Evolutionary conservation across 1,139 yeast genomes (phyloP).

Genomic region (Yarrowia galli): DNA sequence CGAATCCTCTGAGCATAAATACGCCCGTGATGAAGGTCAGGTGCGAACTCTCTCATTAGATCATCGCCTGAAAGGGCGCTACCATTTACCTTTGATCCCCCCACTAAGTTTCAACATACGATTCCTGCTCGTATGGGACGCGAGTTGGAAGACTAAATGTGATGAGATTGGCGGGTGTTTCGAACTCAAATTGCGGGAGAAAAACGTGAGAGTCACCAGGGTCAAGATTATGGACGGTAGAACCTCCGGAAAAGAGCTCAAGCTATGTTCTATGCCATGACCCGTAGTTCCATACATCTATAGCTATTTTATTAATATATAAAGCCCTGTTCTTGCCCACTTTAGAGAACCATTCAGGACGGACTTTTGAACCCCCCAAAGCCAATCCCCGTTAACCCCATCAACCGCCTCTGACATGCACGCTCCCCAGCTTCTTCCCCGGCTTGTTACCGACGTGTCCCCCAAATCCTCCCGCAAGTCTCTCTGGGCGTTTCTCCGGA

Average conservation of each 20-base stretch:
- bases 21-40: too few relatives aligned
- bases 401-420: slow-evolving; percentile 7
- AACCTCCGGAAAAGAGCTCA: neutral
- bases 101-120: slow-evolving; percentile 12
- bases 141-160: slow-evolving; percentile 19
- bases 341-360: too few relatives aligned
- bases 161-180: slow-evolving; percentile 27
- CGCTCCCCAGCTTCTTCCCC: slow-evolving; percentile 34
- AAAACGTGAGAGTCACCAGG: too few relatives aligned
- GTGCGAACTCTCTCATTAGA: neutral
- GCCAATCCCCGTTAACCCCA: neutral
- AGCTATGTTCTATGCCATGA: neutral
- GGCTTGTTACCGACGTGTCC: slow-evolving; percentile 19
- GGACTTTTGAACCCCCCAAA: too few relatives aligned
- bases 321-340: neutral
- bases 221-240: neutral
- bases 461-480: neutral
- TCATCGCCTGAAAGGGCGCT: neutral
- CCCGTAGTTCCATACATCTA: neutral
- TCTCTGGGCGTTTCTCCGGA: neutral
- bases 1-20: too few relatives aligned
- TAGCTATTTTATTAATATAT: neutral
- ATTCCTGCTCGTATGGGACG: slow-evolving; percentile 20
- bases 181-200: neutral
- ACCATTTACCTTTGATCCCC: neutral